Conservation (phyloP, 148 eudicot species). For the Camellia lanceoleosa region DNA sequence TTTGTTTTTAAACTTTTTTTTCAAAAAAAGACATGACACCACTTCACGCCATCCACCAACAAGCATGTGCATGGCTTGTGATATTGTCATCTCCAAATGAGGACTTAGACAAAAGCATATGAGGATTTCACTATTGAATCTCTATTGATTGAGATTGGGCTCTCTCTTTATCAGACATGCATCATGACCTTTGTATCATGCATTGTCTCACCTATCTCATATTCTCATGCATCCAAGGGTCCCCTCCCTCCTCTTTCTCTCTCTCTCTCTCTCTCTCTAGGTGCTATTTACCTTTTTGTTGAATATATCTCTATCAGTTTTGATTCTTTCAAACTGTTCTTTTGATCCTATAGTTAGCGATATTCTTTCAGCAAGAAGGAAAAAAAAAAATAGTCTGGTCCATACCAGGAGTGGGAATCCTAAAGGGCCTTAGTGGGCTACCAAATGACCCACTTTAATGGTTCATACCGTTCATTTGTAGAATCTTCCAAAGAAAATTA, state of each 20-base stretch:
- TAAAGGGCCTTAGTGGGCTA: too few species aligned
- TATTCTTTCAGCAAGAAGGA: too few species aligned
- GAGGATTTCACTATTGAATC: constrained; percentile 23
- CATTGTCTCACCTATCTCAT: constrained; percentile 46
- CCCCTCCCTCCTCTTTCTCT: constrained; percentile 19
- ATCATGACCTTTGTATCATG: constrained; percentile 73
- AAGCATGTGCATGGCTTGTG: constrained; percentile 25
- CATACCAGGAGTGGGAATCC: too few species aligned
- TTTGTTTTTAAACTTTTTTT: neutral
- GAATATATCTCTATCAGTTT: neutral
- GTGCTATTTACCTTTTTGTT: neutral
- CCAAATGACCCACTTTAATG: too few species aligned
- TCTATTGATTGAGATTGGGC: constrained; percentile 43
- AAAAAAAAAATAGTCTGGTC: too few species aligned
- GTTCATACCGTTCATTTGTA: too few species aligned
- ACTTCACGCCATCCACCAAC: constrained; percentile 18
- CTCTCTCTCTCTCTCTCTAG: neutral
- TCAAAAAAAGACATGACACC: constrained; percentile 19
- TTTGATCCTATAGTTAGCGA: too few species aligned
- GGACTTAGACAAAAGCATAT: neutral
- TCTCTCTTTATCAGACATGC: constrained; percentile 64
- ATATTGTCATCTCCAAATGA: constrained; percentile 15
- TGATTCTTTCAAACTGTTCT: neutral
- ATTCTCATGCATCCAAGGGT: constrained; percentile 27
- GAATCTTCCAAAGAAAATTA: too few species aligned